A percentile compares a stretch with the other conserved stretches of the same genome.
phyloP scores from a whole-genome alignment of 1,139 yeast species.

The Suhomyces choctaworum region DNA sequence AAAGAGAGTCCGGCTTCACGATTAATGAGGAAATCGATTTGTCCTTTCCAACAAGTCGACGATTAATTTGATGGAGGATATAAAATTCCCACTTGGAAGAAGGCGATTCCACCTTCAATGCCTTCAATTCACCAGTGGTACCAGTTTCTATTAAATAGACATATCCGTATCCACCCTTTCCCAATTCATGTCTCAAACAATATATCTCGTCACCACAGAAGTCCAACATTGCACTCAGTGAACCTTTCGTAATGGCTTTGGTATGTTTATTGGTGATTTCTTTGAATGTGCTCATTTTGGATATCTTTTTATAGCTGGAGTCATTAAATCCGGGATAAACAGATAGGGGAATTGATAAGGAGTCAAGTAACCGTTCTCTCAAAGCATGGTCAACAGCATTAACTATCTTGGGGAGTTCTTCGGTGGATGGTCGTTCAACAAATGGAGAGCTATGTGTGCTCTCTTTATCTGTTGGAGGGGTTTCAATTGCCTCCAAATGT shows the following conservation, averaged over 20 bases:
- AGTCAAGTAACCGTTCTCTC: conserved; percentile 26
- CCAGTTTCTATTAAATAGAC: conserved; percentile 75
- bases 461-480: conserved; percentile 38
- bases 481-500: conserved; percentile 15
- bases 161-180: conserved; percentile 78
- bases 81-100: conserved; percentile 82
- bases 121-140: conserved; percentile 52
- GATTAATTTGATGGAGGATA: conserved; percentile 58
- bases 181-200: conserved; percentile 62
- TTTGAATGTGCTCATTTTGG: conserved; percentile 34
- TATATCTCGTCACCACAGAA: conserved; percentile 52
- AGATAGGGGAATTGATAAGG: conserved; percentile 27
- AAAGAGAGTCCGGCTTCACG: conserved; percentile 54
- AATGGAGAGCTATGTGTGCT: conserved; percentile 48
- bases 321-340: conserved; percentile 33
- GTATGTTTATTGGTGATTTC: conserved; percentile 38
- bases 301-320: conserved; percentile 17
- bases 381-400: conserved; percentile 34
- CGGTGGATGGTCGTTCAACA: conserved; percentile 37
- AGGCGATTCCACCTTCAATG: conserved; percentile 74
- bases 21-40: conserved; percentile 29
- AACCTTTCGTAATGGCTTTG: conserved; percentile 37
- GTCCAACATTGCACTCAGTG: conserved; percentile 46
- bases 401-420: conserved; percentile 17
- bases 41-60: conserved; percentile 26